These are phyloP conservation scores for Globisporangium nagaii DNA, from an alignment of 352 stramenopile species.

Conservation along the genomic window DNA sequence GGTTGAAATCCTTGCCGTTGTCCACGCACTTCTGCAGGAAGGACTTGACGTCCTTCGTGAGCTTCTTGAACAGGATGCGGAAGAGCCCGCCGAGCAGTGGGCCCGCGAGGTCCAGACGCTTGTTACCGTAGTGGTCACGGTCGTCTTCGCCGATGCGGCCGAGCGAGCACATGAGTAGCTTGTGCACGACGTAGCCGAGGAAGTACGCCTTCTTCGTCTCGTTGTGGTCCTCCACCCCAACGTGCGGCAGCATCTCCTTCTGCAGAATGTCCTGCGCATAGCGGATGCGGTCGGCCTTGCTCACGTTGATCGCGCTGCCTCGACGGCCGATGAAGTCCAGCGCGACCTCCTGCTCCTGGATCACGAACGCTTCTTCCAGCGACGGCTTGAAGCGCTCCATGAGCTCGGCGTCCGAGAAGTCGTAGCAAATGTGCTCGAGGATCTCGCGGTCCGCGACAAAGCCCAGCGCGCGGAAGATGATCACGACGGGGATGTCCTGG, in stretches of 20 bases:
- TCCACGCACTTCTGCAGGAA: slow-evolving; percentile 91
- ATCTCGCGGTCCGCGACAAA: slow-evolving; percentile 97
- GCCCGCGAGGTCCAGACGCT: slow-evolving; percentile 98
- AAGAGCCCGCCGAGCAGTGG: slow-evolving; percentile 97
- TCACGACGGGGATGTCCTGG: slow-evolving; percentile 97
- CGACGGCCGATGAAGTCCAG: slow-evolving; percentile 99
- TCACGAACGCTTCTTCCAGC: slow-evolving; percentile 98
- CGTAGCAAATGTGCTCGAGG: slow-evolving; percentile 98
- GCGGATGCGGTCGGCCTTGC: slow-evolving; percentile 96
- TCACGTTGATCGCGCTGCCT: slow-evolving; percentile 93
- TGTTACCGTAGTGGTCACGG: slow-evolving; percentile 99
- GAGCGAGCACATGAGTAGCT: slow-evolving; percentile 98
- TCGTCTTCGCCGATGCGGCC: slow-evolving; percentile 98
- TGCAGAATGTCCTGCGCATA: slow-evolving; percentile 99
- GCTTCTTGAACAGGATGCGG: slow-evolving; percentile 97
- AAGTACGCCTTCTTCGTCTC: slow-evolving; percentile 98
- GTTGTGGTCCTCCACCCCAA: slow-evolving; percentile 97
- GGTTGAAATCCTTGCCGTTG: slow-evolving; percentile 94
- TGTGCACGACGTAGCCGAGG: slow-evolving; percentile 99
- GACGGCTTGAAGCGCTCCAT: slow-evolving; percentile 99
- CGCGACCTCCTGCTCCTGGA: slow-evolving; percentile 96
- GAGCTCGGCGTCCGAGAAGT: slow-evolving; percentile 98
- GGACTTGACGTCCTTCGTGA: slow-evolving; percentile 98
- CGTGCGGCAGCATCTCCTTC: slow-evolving; percentile 99
- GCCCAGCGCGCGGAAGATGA: slow-evolving; percentile 98